Base-by-base conservation (phyloP, 177 flowering plant genomes). In the Vitis hybrid region DNA sequence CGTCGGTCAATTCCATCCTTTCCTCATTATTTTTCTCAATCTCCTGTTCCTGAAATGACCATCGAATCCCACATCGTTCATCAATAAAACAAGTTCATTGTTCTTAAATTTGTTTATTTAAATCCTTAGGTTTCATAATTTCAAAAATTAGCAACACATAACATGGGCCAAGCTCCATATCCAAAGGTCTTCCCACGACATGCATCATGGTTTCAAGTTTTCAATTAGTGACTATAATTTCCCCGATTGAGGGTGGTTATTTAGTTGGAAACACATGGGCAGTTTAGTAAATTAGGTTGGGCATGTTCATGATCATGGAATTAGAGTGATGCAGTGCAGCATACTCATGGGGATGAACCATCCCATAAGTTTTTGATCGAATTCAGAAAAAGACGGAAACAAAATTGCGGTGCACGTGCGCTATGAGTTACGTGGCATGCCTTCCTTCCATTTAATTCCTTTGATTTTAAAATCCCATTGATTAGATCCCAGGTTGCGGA, bases 1-100 rank as follows among this genome's bases (percentile, higher is more conserved):
- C 62, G 55, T 10, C 22, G 50, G 71, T 73, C 71, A 67, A 73
- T 6, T 48, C 48, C n/a, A 60, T 19, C 14, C 33, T 11, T 8
- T 56, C 22, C 33, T 64, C 60, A 45, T 14, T 39, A 22, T 39
- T 39, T 10, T 8, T 18, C 31, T 18, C 29, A 18, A 8, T 4
- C 29, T 9, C 10, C 2, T 18, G 22, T 57, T 14, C 19, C 29
- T 8, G 11, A 18, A 7, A 18, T 57, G 16, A 14, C 60, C 57
- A 6, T 55, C 16, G 5, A 14, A 55, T 14, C 57, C 57, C 16
- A 39, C 48, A 5, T 39, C 48, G 48, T 1, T 7, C 48, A 8
- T 39, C 48, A 5, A 39, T 39, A 39, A 39, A 39, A 29, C 31
- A 29, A 29, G 31, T 29, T 29, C 31, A 29, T 29, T 29, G 31